Base-by-base conservation (phyloP, 495 filamentous ascomycete genomes). In the Aspergillus taichungensis region DNA sequence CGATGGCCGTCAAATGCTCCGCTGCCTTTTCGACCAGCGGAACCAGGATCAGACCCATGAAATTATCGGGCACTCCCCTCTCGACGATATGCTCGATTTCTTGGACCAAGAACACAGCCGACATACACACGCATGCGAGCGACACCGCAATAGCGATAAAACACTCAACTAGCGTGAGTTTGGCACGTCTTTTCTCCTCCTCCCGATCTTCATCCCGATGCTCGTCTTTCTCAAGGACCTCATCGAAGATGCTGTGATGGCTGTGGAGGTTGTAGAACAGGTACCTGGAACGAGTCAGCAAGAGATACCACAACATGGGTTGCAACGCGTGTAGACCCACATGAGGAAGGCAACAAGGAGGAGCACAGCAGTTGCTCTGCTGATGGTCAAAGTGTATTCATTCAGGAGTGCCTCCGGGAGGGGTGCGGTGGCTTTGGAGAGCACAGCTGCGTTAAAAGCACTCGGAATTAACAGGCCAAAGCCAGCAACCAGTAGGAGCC, bases 11-110 rank as follows among this genome's bases (percentile, higher is more conserved):
- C 32, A 95, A 64, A 60, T 95, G 90, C 68, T 95, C 90, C 8
- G 88, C 87, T 0, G 82, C 83, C 59, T 96, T 96, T 56, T 95
- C 90, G 6, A 95, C 89, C 1, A 96, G 70, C 3, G 90, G 91
- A 0, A 74, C 69, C 8, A 73, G 53, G 42, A 87, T 87, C 49
- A 90, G 65, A 40, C 87, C 87, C 63, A 90, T 77, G 59, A 89
- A 89, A 13, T 80, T 79, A 54, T 96, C 90, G 1, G 77, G 82
- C 12, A 96, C 73, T 36, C 73, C 59, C 12, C 69, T 70, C 33
- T 79, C 65, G 13, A 94, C 88, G 8, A 96, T 80, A 52, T 61
- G 74, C 39, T 82, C 73, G 50, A 96, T 95, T 51, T 94, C 73
- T 42, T 80, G 67, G 34, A 96, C 90, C 30, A 96, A 67, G 57